phyloP scores from a whole-genome alignment of 257 asterid species.

The Dorcoceras hygrometricum region DNA sequence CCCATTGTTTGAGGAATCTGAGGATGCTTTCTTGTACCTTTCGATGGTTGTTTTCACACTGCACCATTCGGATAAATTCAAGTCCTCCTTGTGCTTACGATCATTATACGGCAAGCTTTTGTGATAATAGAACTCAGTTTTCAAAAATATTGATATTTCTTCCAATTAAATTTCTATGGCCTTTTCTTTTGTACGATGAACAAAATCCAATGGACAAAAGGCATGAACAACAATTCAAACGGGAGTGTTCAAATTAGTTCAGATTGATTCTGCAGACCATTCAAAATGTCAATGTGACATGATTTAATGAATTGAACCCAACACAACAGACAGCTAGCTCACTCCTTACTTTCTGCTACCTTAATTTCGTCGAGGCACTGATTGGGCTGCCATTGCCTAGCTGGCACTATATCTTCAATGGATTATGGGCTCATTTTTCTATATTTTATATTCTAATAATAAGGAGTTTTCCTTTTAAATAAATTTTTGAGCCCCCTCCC shows the following conservation, averaged over 20 bases:
- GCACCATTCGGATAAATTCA: slow-evolving; percentile 14
- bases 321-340: slow-evolving; percentile 20
- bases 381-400: slow-evolving; percentile 62
- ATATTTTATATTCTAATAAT: too few species aligned
- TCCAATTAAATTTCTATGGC: too few species aligned
- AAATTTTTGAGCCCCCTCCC: too few species aligned
- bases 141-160: not conserved
- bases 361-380: slow-evolving; percentile 82
- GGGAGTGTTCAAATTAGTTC: slow-evolving; percentile 27
- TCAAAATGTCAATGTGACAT: slow-evolving; percentile 38
- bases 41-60: slow-evolving; percentile 93
- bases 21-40: slow-evolving; percentile 87
- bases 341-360: slow-evolving; percentile 50
- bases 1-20: slow-evolving; percentile 69
- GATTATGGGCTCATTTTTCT: slow-evolving; percentile 44
- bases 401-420: slow-evolving; percentile 50
- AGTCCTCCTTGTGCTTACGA: too few species aligned
- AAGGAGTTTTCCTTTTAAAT: too few species aligned
- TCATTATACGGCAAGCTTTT: too few species aligned
- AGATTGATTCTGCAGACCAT: slow-evolving; percentile 42
- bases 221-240: slow-evolving; percentile 30
- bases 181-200: not conserved
- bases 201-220: slow-evolving; percentile 39
- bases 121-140: not conserved
- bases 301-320: slow-evolving; percentile 32